A percentile compares a stretch with the other conserved stretches of the same genome.
These are phyloP conservation scores for Fusarium lateritium DNA, from an alignment of 2,329 filamentous ascomycete genomes.

Conservation along the genomic window DNA sequence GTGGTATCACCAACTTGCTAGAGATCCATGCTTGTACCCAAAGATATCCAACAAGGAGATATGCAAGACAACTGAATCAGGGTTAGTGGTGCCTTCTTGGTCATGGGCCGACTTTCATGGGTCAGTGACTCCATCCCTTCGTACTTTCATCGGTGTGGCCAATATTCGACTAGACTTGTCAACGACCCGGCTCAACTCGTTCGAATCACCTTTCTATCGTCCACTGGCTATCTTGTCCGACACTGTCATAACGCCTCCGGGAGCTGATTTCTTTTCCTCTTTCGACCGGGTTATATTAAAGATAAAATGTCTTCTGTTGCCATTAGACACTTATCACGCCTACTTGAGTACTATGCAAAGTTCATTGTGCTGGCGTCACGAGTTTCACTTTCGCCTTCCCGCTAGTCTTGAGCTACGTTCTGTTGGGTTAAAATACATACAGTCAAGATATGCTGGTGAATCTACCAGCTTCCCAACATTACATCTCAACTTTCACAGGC, in stretches of 20 bases:
- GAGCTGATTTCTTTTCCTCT: not conserved
- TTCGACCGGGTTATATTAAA: not conserved
- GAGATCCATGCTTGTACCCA: accelerated
- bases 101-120: not conserved
- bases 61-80: no score
- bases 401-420: accelerated
- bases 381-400: not conserved
- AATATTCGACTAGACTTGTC: accelerated
- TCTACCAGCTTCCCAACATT: no score
- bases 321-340: not conserved
- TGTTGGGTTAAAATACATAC: not conserved
- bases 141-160: no score
- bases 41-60: no score
- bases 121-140: no score
- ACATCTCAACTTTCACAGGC: accelerated
- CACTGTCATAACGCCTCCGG: accelerated
- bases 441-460: not conserved
- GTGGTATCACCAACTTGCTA: no score
- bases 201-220: not conserved
- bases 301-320: not conserved
- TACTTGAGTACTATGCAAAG: no score
- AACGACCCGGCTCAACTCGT: not conserved
- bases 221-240: not conserved
- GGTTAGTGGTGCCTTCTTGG: not conserved
- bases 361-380: not conserved